Conservation (phyloP, 2,329 filamentous ascomycete genomes). For the Botrytis hyacinthi region DNA sequence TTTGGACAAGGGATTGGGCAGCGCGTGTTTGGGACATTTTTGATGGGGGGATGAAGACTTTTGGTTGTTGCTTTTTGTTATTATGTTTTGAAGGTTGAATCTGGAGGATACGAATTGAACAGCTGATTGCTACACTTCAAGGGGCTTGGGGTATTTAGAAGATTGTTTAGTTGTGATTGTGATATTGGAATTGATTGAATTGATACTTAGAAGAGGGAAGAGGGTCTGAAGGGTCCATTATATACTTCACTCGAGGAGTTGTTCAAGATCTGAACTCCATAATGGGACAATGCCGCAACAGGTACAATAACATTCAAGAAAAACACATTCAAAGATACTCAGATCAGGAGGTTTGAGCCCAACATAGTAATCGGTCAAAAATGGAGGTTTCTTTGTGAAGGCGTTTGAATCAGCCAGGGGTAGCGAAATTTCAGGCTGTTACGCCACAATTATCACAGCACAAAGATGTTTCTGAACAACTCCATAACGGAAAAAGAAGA, state of each 20-base stretch:
- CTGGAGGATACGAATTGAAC: no score
- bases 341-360: neutral
- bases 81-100: no score
- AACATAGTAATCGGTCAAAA: no score
- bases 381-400: neutral
- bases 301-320: neutral
- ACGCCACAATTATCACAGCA: neutral
- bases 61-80: no score
- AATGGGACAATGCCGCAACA: neutral
- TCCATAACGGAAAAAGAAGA: neutral
- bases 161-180: no score
- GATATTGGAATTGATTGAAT: no score
- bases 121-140: no score
- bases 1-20: neutral
- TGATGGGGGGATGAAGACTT: no score
- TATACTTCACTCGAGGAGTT: neutral
- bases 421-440: neutral
- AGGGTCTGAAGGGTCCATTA: no score
- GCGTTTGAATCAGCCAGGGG: neutral
- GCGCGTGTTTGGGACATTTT: neutral
- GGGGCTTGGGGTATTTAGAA: no score
- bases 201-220: no score
- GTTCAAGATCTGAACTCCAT: neutral
- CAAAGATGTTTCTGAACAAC: neutral
- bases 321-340: neutral